Conservation (phyloP, 2,329 filamentous ascomycete genomes). For the Blastomyces emzantsi region DNA sequence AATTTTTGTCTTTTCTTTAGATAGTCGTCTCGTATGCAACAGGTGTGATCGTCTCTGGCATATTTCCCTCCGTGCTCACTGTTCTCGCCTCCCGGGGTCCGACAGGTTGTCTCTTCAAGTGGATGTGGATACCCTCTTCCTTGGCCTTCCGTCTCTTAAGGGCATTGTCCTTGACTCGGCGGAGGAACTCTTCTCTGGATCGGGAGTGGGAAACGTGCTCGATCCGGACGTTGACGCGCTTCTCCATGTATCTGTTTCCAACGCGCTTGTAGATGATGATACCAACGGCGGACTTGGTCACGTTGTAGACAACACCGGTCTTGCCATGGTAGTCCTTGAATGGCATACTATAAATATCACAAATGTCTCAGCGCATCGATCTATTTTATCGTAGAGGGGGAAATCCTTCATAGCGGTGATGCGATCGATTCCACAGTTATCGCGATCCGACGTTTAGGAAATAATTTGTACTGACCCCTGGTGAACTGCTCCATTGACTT, state of each 20-base stretch:
- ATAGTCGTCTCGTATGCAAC: constrained; percentile 98
- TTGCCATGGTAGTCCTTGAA: constrained; percentile 99
- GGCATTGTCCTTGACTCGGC: constrained; percentile 93
- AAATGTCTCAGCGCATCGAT: neutral
- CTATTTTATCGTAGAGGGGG: neutral
- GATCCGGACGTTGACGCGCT: constrained; percentile 98
- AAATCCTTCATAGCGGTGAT: neutral
- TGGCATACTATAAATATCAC: constrained; percentile 61
- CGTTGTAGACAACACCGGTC: constrained; percentile 98
- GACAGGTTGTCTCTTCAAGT: constrained; percentile 84
- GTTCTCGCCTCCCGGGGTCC: constrained; percentile 72
- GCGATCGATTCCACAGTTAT: neutral
- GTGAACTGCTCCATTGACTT: constrained; percentile 96
- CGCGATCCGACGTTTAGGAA: neutral
- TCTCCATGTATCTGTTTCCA: constrained; percentile 99
- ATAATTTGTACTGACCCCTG: constrained; percentile 64
- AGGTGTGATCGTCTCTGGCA: constrained; percentile 83
- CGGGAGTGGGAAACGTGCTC: constrained; percentile 95
- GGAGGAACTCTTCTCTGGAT: constrained; percentile 93
- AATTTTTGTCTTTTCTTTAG: constrained; percentile 48
- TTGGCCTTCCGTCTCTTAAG: constrained; percentile 88
- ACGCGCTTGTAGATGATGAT: constrained; percentile 99
- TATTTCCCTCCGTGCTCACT: constrained; percentile 70
- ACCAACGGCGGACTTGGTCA: constrained; percentile 94
- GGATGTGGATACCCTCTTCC: constrained; percentile 73